Evolutionary conservation across 2,329 filamentous ascomycete species (phyloP), one percentile per base, ranked within the genome.

Genomic region (Coniochaeta sp.): DNA sequence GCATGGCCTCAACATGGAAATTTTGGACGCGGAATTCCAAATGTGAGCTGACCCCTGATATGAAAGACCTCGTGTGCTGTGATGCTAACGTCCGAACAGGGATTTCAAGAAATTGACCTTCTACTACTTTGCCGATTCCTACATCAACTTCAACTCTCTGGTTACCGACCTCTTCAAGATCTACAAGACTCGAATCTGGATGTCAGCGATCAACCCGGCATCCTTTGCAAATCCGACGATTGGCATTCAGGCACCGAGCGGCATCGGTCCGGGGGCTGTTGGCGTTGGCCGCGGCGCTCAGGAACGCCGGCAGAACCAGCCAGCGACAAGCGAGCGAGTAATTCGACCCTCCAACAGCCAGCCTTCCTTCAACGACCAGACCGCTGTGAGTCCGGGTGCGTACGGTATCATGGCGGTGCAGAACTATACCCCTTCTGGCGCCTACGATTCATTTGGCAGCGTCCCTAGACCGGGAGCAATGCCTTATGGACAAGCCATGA

Each of bases 81-180:
- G 9, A 6, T 18, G 26, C 54, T 60, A 28, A 53, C 51, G 33
- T 26, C 45, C 35, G 40, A 18, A 2, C 6, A 96, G 92, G 85
- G 94, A 99, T 67, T 96, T 91, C 84, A 96, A 97, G 72, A 99
- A 99, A 68, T 75, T 99, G 52, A 99, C 95, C 0, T 97, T 97
- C 71, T 99, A 96, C 74, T 99, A 97, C 71, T 99, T 96, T 66
- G 92, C 94, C 51, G 91, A 96, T 64, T 85, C 90, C 0, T 99
- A 99, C 67, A 96, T 99, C 76, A 97, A 97, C 72, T 99, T 99
- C 78, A 99, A 99, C 67, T 89, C 90, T 2, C 82, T 99, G 14
- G 94, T 99, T 50, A 96, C 91, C 0, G 94, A 99, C 65, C 78
- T 99, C 12, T 99, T 97, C 80, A 97, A 97, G 71, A 92, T 97